Evolutionary conservation across 169 alveolate species (phyloP), one percentile per base, ranked within the genome.

Genomic region (Theileria parva): DNA sequence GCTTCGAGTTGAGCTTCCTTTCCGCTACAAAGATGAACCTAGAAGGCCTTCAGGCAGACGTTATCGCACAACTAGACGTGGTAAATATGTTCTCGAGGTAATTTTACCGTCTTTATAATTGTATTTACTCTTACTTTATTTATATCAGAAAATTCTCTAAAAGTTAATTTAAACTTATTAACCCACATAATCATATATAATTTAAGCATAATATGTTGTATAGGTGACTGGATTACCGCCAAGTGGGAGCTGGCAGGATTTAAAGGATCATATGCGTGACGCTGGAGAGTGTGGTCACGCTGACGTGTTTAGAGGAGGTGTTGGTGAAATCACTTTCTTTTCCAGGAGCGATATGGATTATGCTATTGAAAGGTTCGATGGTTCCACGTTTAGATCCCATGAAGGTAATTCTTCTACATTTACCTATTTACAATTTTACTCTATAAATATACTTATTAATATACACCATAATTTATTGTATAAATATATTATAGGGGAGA

Each of bases 201-300:
- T 28, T 13, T 0, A 64, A n/a, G 9, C 59, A 12, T 55, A 21
- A 53, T 25, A 15, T 53, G 67, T 21, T 37, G 55, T 25, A 37
- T 79, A 89, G 94, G 94, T 91, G 30, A 57, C 92, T n/a, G 95
- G 95, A 5, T 57, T 92, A 17, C 95, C 95, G 17, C 85, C 92
- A 8, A 79, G 85, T 55, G 95, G 94, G 28, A 89, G 95, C 51
- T 93, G 96, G 96, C 96, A 93, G 80, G 96, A 93, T 76, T 85
- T 93, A 63, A 93, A 93, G 93, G 96, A 93, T 77, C 96, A 93
- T 79, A 81, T 95, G 87, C 81, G 97, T 44, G 96, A 92, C 50
- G 95, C 95, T 23, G 96, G 97, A 55, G 95, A 92, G 50, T 92
- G 96, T 65, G 94, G 94, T n/a, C 95, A 93, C 60, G 96, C 96